Conservation (phyloP, 164 flowering plant species). For the Houttuynia cordata region DNA sequence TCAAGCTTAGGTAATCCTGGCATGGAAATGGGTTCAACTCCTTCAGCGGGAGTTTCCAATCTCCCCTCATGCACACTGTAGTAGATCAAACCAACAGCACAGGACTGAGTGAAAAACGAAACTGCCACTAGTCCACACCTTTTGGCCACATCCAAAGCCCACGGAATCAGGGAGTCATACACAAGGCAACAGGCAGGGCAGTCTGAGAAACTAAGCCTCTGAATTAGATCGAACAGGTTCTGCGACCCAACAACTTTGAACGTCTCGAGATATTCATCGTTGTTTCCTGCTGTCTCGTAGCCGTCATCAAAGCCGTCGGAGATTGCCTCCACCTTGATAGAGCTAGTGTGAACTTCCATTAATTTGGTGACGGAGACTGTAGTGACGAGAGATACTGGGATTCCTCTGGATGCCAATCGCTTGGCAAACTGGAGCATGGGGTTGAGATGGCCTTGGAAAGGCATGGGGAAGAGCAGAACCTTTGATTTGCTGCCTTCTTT, state of each 20-base stretch:
- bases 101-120: conserved; percentile 15
- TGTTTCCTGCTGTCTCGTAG: not conserved
- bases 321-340: conserved; percentile 4
- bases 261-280: conserved; percentile 1
- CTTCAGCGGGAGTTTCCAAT: not conserved
- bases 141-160: conserved; percentile 11
- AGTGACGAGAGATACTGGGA: conserved; percentile 10
- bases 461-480: conserved; percentile 11
- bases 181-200: conserved; percentile 7
- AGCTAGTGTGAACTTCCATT: conserved; percentile 1
- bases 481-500: conserved; percentile 2
- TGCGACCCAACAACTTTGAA: conserved; percentile 4
- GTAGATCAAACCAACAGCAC: not conserved
- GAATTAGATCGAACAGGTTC: conserved; percentile 3
- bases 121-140: conserved; percentile 5
- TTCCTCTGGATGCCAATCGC: conserved; percentile 4
- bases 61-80: not conserved
- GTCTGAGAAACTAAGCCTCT: not conserved
- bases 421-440: conserved; percentile 17
- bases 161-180: conserved; percentile 10
- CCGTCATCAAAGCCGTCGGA: conserved; percentile 8
- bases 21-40: not conserved
- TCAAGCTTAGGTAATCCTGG: not conserved
- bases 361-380: conserved; percentile 4
- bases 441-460: conserved; percentile 14